These are phyloP conservation scores for Calocybe gangraenosa DNA, from an alignment of 768 basidiomycete genomes.

Conservation along the genomic window DNA sequence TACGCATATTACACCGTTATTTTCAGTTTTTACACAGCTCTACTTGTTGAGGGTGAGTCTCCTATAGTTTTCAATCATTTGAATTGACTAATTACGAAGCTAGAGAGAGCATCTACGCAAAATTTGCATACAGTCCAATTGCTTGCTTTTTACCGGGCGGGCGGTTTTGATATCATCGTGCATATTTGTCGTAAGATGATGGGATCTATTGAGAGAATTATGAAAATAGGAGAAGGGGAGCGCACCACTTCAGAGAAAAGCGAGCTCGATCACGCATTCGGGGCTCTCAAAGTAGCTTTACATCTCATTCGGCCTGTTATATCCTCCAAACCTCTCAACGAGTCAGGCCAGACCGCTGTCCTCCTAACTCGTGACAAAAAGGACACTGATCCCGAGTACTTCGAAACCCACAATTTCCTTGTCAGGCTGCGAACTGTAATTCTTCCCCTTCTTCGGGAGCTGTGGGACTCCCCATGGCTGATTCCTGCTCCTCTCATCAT, in stretches of 20 bases:
- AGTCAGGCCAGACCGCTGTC: slow-evolving; percentile 77
- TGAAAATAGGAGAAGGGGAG: slow-evolving; percentile 46
- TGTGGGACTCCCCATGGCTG: slow-evolving; percentile 89
- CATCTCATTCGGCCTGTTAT: slow-evolving; percentile 74
- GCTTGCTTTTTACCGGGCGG: slow-evolving; percentile 62
- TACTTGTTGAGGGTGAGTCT: slow-evolving; percentile 45
- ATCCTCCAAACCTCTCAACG: slow-evolving; percentile 76
- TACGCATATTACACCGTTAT: slow-evolving; percentile 47
- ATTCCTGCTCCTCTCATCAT: slow-evolving; percentile 68
- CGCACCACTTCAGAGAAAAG: slow-evolving; percentile 55
- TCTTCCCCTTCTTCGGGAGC: slow-evolving; percentile 58
- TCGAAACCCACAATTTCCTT: slow-evolving; percentile 84
- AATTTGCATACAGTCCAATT: slow-evolving; percentile 83
- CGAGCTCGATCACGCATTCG: slow-evolving; percentile 71
- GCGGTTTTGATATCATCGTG: slow-evolving; percentile 69
- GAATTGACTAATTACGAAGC: slow-evolving; percentile 8
- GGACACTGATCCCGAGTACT: slow-evolving; percentile 73
- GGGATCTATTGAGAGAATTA: slow-evolving; percentile 50
- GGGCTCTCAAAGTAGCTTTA: slow-evolving; percentile 77
- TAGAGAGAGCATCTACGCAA: slow-evolving; percentile 74
- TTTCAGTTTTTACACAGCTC: slow-evolving; percentile 38
- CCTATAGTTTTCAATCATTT: slow-evolving; percentile 3
- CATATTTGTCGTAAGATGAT: slow-evolving; percentile 52
- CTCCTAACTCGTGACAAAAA: slow-evolving; percentile 74
- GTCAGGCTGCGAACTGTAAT: slow-evolving; percentile 71